These are phyloP conservation scores for Sanghuangporus weigelae DNA, from an alignment of 1,284 basidiomycete genomes.

Conservation along the genomic window DNA sequence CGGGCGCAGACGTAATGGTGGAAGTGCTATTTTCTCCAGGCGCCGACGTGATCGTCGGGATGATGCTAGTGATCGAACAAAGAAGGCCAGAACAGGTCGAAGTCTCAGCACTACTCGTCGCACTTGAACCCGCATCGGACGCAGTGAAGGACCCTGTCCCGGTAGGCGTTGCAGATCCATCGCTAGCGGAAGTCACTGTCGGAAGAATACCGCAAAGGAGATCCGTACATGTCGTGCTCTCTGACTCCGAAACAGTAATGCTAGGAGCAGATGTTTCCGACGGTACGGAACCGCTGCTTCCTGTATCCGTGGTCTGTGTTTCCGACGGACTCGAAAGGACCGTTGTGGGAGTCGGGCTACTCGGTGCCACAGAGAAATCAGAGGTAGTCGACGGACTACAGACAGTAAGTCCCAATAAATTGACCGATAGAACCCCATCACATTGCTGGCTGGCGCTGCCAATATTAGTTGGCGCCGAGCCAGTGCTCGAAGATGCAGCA, in stretches of 20 bases:
- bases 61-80: slow-evolving; percentile 8
- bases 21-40: neutral
- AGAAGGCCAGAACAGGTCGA: slow-evolving; percentile 10
- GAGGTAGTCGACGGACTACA: neutral
- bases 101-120: neutral
- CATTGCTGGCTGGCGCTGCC: neutral
- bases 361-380: slow-evolving; percentile 20
- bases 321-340: slow-evolving; percentile 8
- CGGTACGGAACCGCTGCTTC: neutral
- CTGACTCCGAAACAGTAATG: neutral
- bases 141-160: neutral
- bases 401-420: slow-evolving; percentile 8
- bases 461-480: neutral
- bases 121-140: neutral
- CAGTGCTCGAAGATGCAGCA: neutral
- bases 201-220: neutral
- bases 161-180: neutral
- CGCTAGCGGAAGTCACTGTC: neutral
- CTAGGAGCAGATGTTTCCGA: neutral
- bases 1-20: neutral
- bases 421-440: slow-evolving; percentile 1
- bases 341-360: slow-evolving; percentile 30
- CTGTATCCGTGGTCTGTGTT: neutral
- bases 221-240: neutral
- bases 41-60: neutral